Evolutionary conservation across 2,329 filamentous ascomycete genomes (phyloP), one percentile per base, ranked within the genome.

Genomic region (Colletotrichum navitas): DNA sequence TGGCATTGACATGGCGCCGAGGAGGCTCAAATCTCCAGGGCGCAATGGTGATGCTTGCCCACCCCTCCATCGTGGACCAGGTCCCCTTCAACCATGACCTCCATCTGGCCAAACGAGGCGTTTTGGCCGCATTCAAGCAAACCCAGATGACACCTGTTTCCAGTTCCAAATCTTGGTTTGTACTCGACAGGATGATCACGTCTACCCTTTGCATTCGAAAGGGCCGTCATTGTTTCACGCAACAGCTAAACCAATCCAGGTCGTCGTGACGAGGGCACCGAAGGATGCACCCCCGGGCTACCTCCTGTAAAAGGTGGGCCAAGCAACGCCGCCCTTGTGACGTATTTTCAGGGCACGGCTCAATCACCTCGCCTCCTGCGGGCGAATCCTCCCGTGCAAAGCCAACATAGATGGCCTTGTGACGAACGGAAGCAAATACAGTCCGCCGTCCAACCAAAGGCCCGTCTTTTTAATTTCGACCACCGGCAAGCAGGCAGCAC

Each of bases 201-300:
- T 18, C 49, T 34, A 18, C 36, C 36, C 45, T 36, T 51, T 21
- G 52, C 49, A 51, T 56, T 41, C 24, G 39, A 56, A 56, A n/a
- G n/a, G 54, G 32, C 41, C 24, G 36, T 26, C 18, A 14, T 26
- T 55, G 51, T 45, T 68, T 24, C n/a, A 34, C 24, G 21, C 36
- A 32, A 36, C 21, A 24, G n/a, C 56, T 16, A 16, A 26, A 49
- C 49, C 68, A 62, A 62, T 62, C n/a, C 26, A 21, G 12, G n/a
- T 41, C 43, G 10, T 29, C 43, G 10, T 29, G 51, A 51, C 39
- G 39, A 26, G 14, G 5, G 39, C 32, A 34, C 8, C 36, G 10
- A 36, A 61, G 63, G 56, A 71, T 63, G 10, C 34, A n/a, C 49
- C 43, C 56, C 68, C 68, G 63, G 16, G 18, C 45, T 67, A 58